Evolutionary conservation across 306 rosid species (phyloP), one percentile per base, ranked within the genome.

Genomic region (Inga oerstediana): DNA sequence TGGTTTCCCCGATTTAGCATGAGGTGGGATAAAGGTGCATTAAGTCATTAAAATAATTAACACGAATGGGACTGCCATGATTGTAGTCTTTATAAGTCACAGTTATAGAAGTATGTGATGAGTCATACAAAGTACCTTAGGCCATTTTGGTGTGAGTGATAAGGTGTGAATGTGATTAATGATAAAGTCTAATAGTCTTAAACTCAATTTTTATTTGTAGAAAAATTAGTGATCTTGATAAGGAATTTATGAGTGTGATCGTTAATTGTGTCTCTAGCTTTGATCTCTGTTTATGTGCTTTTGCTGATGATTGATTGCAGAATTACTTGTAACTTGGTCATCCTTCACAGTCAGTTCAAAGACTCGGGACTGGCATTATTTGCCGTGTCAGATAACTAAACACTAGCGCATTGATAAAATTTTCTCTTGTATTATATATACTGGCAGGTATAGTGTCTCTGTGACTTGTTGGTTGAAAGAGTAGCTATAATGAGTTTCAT

Each of bases 401-500:
- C 61, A 66, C 64, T 62, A 71, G 7, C 35, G 7, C 37, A 67
- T 32, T 49, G 71, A 85, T 27, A 20, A n/a, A 64, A 62, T 54
- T 76, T 76, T 71, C 39, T 27, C 81, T 37, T 66, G 32, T 54
- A 11, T 37, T 39, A 52, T 30, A 15, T 72, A 58, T 68, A 13
- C 27, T 79, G 11, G 73, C 88, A 88, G 88, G 75, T 48, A 56
- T 72, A 39, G 51, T 64, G 32, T 34, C 62, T 61, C 27, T 61
- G 27, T 41, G 34, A 56, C 34, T 46, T 74, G 74, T 59, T n/a
- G 15, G 71, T 74, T 46, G 84, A 35, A 74, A 64, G 74, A 70
- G 73, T 61, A 78, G 80, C 80, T 77, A 76, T 72, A 48, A 89
- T 91, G 97, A 91, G 94, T 89, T 91, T 88, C 80, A 87, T 85